phyloP scores from a whole-genome alignment of 495 filamentous ascomycete species.

The Hyaloscypha variabilis region DNA sequence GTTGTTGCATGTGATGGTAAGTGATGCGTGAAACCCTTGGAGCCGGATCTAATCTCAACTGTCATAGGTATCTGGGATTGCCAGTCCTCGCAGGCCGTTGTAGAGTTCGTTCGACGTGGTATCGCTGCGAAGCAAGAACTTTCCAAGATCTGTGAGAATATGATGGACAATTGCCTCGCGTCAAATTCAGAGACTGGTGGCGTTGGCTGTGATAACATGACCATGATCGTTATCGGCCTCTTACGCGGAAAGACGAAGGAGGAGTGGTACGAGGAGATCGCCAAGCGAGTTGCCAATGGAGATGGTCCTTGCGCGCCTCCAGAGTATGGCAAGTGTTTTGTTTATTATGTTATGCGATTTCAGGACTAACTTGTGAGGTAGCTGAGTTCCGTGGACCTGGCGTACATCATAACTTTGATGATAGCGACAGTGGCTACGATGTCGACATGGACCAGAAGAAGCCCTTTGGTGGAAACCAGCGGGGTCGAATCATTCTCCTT shows the following conservation, averaged over 20 bases:
- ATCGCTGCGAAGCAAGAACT: conserved; percentile 95
- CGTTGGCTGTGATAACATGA: conserved; percentile 99
- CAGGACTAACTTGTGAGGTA: conserved; percentile 47
- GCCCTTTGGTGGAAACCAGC: conserved; percentile 40
- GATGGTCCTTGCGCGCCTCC: conserved; percentile 98
- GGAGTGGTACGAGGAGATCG: conserved; percentile 96
- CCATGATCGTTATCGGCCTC: conserved; percentile 89
- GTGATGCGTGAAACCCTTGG: conserved; percentile 27
- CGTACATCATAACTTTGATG: conserved; percentile 87
- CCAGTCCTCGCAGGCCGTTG: conserved; percentile 94
- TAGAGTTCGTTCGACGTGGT: conserved; percentile 94
- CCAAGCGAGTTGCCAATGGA: conserved; percentile 90
- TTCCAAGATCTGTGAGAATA: conserved; percentile 94
- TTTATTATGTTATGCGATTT: conserved; percentile 32
- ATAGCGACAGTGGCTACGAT: conserved; percentile 92
- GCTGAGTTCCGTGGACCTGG: conserved; percentile 96
- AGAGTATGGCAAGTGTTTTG: conserved; percentile 87
- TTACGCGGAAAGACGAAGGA: conserved; percentile 90
- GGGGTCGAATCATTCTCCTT: conserved; percentile 84
- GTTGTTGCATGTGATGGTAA: conserved; percentile 96
- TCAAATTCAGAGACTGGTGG: conserved; percentile 97
- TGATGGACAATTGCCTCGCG: conserved; percentile 99
- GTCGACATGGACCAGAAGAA: conserved; percentile 66
- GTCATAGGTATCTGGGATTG: conserved; percentile 95
- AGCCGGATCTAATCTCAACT: neutral